A percentile compares a stretch with the other conserved stretches of the same genome.
These are phyloP conservation scores for Aspergillus ochraceus DNA, from an alignment of 2,329 filamentous ascomycete genomes.

Conservation along the genomic window DNA sequence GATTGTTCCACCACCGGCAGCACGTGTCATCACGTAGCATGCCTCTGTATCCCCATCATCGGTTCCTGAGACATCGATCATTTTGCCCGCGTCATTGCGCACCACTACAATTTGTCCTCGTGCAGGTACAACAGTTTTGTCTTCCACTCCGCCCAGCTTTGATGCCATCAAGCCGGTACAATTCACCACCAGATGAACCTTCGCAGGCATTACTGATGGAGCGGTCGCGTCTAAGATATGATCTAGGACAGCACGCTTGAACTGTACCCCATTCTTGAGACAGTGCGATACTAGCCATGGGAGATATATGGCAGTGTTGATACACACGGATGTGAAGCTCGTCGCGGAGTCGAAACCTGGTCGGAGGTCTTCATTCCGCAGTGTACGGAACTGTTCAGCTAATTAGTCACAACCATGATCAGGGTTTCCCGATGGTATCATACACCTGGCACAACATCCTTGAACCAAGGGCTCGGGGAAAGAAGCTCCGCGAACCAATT, in stretches of 20 bases:
- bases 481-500: not conserved
- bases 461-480: not conserved
- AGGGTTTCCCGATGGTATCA: not conserved
- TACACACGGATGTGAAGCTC: constrained; percentile 78
- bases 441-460: not conserved
- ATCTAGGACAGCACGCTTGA: constrained; percentile 51
- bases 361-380: constrained; percentile 58
- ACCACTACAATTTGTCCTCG: constrained; percentile 82
- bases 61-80: constrained; percentile 68
- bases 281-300: constrained; percentile 66
- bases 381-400: constrained; percentile 57
- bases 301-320: constrained; percentile 83
- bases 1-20: constrained; percentile 71
- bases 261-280: constrained; percentile 65
- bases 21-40: constrained; percentile 79
- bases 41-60: constrained; percentile 71
- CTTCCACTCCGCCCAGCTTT: constrained; percentile 76
- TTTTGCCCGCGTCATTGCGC: constrained; percentile 68
- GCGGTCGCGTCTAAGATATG: constrained; percentile 45
- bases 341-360: constrained; percentile 68
- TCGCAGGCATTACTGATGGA: constrained; percentile 60
- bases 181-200: constrained; percentile 72
- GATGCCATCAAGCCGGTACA: constrained; percentile 74
- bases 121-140: constrained; percentile 68
- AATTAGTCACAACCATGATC: not conserved